Base-by-base conservation (phyloP, 805 yeast species). In the Candida orba region DNA sequence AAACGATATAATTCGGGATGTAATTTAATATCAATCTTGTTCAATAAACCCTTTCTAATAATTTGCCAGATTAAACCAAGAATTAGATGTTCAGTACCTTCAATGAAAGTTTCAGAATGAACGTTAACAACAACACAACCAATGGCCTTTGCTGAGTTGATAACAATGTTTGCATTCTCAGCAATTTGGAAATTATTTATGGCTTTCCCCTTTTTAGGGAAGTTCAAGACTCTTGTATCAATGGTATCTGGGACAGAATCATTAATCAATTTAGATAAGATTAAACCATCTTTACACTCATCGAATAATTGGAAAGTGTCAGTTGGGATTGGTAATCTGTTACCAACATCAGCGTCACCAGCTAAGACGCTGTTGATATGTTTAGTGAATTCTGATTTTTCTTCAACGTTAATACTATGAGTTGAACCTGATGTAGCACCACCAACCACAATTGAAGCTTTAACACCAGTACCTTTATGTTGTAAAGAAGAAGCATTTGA, bases 161-260 rank as follows among this genome's bases (percentile, higher is more conserved):
- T 87, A 33, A 93, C 98, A 52, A 93, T 90, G 67, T 93, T 93
- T 42, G 98, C 96, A 66, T 93, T 93, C 69, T 93, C 99, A 52
- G 85, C 78, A 81, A 95, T 91, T 52, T 90, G 93, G 73, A 93
- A 93, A 60, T 88, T 87, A 72, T 93, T 93, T 62, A 93, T 75
- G 15, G 76, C 66, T 66, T 87, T 90, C 47, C 84, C 84, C 53
- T 75, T 75, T 63, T 83, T 84, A 23, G 98, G 95, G 63, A 81
- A 71, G 65, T 93, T 93, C 61, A 93, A 76, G 15, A 93, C 99
- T 74, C 99, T 85, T 9, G 97, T 90, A 69, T 93, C 99, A 57
- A 93, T 93, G 10, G 99, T 93, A 66, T 93, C 96, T 8, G 98
- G 96, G 30, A 93, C 99, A 29, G 97, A 88, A 67, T 93, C 99